Evolutionary conservation across 2,329 filamentous ascomycete species (phyloP).

Genomic region (Didymella glomerata): DNA sequence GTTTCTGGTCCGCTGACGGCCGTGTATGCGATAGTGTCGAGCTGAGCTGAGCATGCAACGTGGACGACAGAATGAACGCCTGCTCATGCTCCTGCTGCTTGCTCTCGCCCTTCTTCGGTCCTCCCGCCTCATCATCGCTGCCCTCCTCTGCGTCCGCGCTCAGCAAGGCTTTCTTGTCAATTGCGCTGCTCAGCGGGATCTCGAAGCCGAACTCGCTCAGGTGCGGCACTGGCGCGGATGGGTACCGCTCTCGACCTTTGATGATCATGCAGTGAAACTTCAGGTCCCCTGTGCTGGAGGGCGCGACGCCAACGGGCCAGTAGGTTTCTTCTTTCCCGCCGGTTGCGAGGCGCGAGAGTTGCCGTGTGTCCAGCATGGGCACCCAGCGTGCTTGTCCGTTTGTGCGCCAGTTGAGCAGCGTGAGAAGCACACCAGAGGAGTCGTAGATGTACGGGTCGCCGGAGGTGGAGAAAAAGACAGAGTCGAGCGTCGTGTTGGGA

Average conservation of each 20-base stretch:
- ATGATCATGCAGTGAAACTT: constrained; percentile 99
- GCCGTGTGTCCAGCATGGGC: constrained; percentile 87
- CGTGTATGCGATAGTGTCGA: constrained; percentile 77
- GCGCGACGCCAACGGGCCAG: constrained; percentile 93
- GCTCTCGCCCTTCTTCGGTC: constrained; percentile 35
- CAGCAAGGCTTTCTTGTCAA: constrained; percentile 42
- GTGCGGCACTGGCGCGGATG: constrained; percentile 87
- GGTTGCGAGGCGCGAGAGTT: constrained; percentile 79
- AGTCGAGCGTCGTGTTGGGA: constrained; percentile 75
- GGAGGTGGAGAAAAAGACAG: constrained; percentile 88
- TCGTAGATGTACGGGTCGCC: constrained; percentile 99
- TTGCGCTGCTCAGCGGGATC: constrained; percentile 74
- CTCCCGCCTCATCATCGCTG: constrained; percentile 38
- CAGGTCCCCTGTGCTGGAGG: constrained; percentile 82
- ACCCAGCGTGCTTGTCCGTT: constrained; percentile 89
- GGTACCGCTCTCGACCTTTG: constrained; percentile 88
- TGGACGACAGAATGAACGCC: constrained; percentile 75
- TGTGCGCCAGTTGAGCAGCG: constrained; percentile 88
- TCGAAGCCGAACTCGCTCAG: constrained; percentile 92
- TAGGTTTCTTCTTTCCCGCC: constrained; percentile 90
- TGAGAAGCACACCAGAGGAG: constrained; percentile 85
- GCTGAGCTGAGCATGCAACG: constrained; percentile 76
- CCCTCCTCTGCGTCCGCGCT: constrained; percentile 47
- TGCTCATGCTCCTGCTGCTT: constrained; percentile 78
- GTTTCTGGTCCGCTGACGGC: constrained; percentile 69